Evolutionary conservation across 176 grass and related monocot species (phyloP).

Genomic region (Alopecurus myosuroides): DNA sequence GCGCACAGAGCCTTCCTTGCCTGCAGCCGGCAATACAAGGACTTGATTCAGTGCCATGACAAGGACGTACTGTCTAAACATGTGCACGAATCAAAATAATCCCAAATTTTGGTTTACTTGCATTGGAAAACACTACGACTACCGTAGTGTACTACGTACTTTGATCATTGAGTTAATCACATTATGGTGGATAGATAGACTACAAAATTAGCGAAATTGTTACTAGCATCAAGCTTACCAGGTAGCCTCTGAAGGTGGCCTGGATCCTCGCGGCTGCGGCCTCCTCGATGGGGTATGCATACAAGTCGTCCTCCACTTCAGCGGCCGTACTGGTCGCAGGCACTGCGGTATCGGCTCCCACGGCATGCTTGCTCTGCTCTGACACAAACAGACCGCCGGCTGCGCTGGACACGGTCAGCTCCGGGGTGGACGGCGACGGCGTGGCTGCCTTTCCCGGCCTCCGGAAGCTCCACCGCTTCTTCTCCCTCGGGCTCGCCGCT

Average conservation of each 20-base stretch:
- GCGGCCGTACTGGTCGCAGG: conserved; percentile 17
- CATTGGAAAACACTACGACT: too few relatives aligned
- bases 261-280: conserved; percentile 64
- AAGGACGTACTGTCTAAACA: too few relatives aligned
- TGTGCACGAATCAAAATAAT: too few relatives aligned
- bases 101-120: too few relatives aligned
- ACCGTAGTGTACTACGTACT: too few relatives aligned
- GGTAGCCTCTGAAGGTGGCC: conserved; percentile 76
- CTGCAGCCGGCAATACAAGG: too few relatives aligned
- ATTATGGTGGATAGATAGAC: background rate
- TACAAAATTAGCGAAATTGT: background rate
- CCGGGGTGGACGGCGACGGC: conserved; percentile 5
- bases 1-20: conserved; percentile 81
- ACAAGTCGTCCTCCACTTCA: conserved; percentile 5
- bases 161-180: too few relatives aligned
- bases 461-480: conserved; percentile 81
- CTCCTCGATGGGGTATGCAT: conserved; percentile 23
- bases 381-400: background rate
- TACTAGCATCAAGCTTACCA: conserved; percentile 26
- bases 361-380: conserved; percentile 52
- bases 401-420: background rate
- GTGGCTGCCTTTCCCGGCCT: conserved; percentile 14
- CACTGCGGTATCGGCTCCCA: conserved; percentile 34
- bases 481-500: conserved; percentile 37
- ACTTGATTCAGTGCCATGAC: too few relatives aligned